Base-by-base conservation (phyloP, 306 rosid genomes). In the Trifolium dubium region DNA sequence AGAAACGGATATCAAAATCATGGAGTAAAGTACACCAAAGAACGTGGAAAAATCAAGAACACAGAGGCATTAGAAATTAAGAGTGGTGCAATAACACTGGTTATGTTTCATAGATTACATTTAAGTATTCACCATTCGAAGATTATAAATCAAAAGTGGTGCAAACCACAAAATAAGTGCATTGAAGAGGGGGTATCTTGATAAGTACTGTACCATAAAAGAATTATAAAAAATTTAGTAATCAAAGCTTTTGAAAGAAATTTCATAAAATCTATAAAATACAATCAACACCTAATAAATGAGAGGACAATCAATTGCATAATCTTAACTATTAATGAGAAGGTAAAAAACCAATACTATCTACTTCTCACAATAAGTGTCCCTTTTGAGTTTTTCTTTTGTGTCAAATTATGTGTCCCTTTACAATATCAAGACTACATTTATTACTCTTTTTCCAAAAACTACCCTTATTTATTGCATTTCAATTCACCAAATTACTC, bases 171-270 rank as follows among this genome's bases (percentile, higher is more conserved):
- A 64, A 64, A 64, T 40, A 34, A 11, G 35, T 19, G 70, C 19
- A 64, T 40, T 64, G 6, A 64, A 64, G 39, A 18, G 32, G 69
- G 30, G 5, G 50, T 44, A 40, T 19, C 50, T 30, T 11, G 10
- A 64, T 39, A 64, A 64, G 30, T 64, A 64, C 49, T 18, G 50
- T 10, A 15, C 50, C 69, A 37, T 17, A 37, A 64, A 61, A 35
- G n/a, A 64, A 10, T 37, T 0, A 10, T 39, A 10, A 64, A 18
- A 63, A 64, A 18, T 39, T 39, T 5, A 64, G 69, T 64, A 64
- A 64, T 18, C 31, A 64, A 18, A 17, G 69, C 69, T 39, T 64
- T 62, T 62, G 4, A 15, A 62, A 62, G 8, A 62, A 61, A 34
- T 30, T 12, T 37, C 40, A 37, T 37, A 37, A 23, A 23, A 37